Conservation (phyloP, 352 stramenopile genomes). For the Bremia lactucae region DNA sequence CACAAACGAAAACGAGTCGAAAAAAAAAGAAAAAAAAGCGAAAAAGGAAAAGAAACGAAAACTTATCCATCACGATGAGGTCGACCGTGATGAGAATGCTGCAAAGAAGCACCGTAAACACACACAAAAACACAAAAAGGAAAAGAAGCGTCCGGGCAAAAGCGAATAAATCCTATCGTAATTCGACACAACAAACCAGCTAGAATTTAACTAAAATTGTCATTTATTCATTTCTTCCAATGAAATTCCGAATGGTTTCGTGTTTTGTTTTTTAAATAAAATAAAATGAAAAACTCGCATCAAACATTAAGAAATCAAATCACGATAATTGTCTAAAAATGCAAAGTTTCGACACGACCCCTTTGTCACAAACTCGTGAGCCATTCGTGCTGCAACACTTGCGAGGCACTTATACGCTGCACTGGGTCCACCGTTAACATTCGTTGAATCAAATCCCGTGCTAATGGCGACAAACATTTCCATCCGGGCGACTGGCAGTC, state of each 20-base stretch:
- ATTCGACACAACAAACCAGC: too few relatives aligned
- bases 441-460: slow-evolving; percentile 27
- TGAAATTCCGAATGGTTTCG: too few relatives aligned
- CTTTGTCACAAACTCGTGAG: slow-evolving; percentile 9
- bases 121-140: slow-evolving; percentile 22
- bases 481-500: slow-evolving; percentile 23
- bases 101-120: slow-evolving; percentile 11
- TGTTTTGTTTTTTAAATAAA: too few relatives aligned
- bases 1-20: slow-evolving; percentile 15
- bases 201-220: too few relatives aligned
- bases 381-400: slow-evolving; percentile 51
- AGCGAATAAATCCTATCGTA: too few relatives aligned
- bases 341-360: neutral
- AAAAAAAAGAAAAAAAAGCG: slow-evolving; percentile 15
- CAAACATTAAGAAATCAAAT: too few relatives aligned
- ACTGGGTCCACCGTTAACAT: slow-evolving; percentile 36
- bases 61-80: slow-evolving; percentile 2
- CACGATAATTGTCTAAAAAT: too few relatives aligned
- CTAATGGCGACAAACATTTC: slow-evolving; percentile 29
- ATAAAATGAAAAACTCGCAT: too few relatives aligned
- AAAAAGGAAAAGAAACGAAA: slow-evolving; percentile 21
- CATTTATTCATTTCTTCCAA: too few relatives aligned
- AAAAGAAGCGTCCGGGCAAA: slow-evolving; percentile 17
- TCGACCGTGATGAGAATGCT: slow-evolving; percentile 4
- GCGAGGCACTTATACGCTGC: slow-evolving; percentile 27